Percentiles rank a stretch among this genome's conserved stretches.
Conservation (phyloP, 2,329 filamentous ascomycete species). For the Verticillium isaacii region DNA sequence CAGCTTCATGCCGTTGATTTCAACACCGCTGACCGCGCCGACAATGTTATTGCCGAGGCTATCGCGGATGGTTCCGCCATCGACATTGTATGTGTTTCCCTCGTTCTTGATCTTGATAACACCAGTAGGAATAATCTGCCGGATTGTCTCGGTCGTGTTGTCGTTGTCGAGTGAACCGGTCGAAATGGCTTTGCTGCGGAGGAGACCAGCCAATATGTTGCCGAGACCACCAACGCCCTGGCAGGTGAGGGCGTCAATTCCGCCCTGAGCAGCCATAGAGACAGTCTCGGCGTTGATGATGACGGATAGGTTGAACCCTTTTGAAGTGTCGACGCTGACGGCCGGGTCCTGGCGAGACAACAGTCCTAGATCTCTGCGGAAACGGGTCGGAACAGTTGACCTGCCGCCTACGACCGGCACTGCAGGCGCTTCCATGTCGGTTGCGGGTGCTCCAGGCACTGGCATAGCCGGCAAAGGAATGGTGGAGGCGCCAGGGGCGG, state of each 20-base stretch:
- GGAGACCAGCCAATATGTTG: conserved; percentile 19
- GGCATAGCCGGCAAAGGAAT: neutral
- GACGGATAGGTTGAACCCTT: conserved; percentile 19
- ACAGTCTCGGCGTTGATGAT: conserved; percentile 22
- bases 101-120: conserved; percentile 18
- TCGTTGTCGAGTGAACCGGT: conserved; percentile 3
- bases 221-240: conserved; percentile 26
- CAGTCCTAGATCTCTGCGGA: conserved; percentile 1
- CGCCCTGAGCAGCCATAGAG: conserved; percentile 21
- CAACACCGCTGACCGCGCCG: conserved; percentile 14
- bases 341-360: conserved; percentile 6
- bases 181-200: conserved; percentile 16
- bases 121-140: conserved; percentile 19
- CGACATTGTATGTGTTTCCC: conserved; percentile 20
- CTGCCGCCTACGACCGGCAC: neutral
- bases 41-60: conserved; percentile 12
- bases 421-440: neutral
- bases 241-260: conserved; percentile 23
- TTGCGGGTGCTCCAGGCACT: neutral
- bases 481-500: neutral
- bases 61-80: conserved; percentile 16
- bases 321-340: conserved; percentile 7
- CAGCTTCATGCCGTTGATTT: conserved; percentile 13
- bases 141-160: conserved; percentile 10
- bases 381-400: neutral